Conservation (phyloP, 83 land plant species). For the Picea mariana region DNA sequence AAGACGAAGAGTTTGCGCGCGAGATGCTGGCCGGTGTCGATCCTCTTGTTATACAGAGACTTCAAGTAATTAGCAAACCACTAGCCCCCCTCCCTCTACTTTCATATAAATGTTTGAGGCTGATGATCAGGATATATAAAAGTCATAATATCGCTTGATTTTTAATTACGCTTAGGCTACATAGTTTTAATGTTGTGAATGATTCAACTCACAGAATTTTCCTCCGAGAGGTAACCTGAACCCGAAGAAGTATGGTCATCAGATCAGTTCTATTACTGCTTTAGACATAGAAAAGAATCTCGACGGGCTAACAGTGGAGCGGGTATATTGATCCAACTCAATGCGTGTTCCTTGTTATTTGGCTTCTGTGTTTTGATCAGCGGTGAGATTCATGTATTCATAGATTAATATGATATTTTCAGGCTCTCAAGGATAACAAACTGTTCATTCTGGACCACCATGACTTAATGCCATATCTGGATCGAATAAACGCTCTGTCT, state of each 20-base stretch:
- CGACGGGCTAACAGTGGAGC: constrained; percentile 22
- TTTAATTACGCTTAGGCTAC: too few species aligned
- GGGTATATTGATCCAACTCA: constrained; percentile 12
- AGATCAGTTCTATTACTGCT: constrained; percentile 33
- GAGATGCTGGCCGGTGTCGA: constrained; percentile 46
- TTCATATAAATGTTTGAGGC: too few species aligned
- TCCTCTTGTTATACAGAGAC: constrained; percentile 26
- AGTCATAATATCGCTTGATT: too few species aligned
- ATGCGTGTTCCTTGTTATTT: too few species aligned
- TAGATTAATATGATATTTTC: background rate
- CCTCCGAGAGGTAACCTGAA: constrained; percentile 79
- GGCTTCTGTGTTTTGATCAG: too few species aligned
- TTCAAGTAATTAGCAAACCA: constrained; percentile 25
- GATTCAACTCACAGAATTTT: constrained; percentile 79
- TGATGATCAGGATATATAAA: too few species aligned
- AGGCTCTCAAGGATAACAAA: constrained; percentile 32
- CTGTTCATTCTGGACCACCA: constrained; percentile 55
- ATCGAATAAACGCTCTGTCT: constrained; percentile 32
- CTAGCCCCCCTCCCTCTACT: too few species aligned
- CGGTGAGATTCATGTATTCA: background rate
- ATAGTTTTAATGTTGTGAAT: too few species aligned
- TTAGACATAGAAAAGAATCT: constrained; percentile 23
- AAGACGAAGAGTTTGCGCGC: constrained; percentile 43
- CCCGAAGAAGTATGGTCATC: constrained; percentile 55
- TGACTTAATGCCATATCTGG: constrained; percentile 48